Evolutionary conservation across 2,329 filamentous ascomycete species (phyloP), one percentile per base, ranked within the genome.

Genomic region (Aspergillus vadensis): DNA sequence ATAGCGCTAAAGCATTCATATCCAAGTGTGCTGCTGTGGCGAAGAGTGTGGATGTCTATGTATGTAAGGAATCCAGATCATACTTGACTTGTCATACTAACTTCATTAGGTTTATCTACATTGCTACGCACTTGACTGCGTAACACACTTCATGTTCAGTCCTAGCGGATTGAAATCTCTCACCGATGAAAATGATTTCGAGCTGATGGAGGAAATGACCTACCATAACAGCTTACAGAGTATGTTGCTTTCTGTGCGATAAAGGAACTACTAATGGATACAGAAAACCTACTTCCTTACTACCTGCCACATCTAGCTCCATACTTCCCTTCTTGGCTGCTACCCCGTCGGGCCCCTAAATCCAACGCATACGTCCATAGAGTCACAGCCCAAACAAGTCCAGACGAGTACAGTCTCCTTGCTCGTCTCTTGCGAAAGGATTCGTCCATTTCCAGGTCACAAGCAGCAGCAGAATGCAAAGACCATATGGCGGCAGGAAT

Each of bases 401-500:
- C 82, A 0, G 81, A 81, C 5, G 74, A 76, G 5, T 86, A 88
- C 61, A 87, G 85, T 0, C 80, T 90, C 4, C 72, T 88, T 50
- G 82, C 81, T 68, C 83, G 86, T 36, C 82, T 90, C 75, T 84
- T 69, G 76, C 85, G 67, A 79, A 85, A 75, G 72, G 75, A 67
- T 64, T 76, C 67, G 2, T 73, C 77, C 4, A 78, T 88, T 36
- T 79, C 83, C 36, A 72, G 77, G 3, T 74, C 85, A 3, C 82
- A 87, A 66, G 82, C 85, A 63, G 87, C 87, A 0, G 87, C 88
- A 19, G 88, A 91, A 73, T 89, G 86, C 67, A 82, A 89, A 59
- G 88, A 91, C 66, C 88, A 91, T 71, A 86, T 91, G 85, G 86
- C 84, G 0, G 88, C 88, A 0, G 88, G 88, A 0, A 89, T 91